Percentiles rank a stretch among this genome's conserved stretches.
phyloP scores from a whole-genome alignment of 2,329 filamentous ascomycete species.

The Claviceps sp. region DNA sequence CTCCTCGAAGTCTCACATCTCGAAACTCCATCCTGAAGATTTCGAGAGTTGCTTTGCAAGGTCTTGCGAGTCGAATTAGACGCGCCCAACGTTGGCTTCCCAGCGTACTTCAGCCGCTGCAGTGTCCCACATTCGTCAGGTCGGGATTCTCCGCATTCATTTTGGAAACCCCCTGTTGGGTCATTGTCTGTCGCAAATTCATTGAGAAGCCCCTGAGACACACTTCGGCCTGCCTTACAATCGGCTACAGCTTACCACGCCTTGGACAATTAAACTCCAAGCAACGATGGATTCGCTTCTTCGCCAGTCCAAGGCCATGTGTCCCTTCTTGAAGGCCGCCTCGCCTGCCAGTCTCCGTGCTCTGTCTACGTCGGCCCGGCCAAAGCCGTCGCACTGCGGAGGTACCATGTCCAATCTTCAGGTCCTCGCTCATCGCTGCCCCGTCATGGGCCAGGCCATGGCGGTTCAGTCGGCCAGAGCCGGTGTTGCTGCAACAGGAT shows the following conservation, averaged over 20 bases:
- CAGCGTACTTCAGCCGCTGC: not conserved
- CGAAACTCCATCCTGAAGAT: not conserved
- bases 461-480: slow-evolving; percentile 62
- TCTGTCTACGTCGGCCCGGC: slow-evolving; percentile 60
- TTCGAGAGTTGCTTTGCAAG: not conserved
- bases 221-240: not conserved
- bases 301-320: slow-evolving; percentile 91
- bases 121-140: not conserved
- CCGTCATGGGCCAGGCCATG: slow-evolving; percentile 96
- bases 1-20: not conserved
- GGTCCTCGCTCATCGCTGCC: slow-evolving; percentile 85
- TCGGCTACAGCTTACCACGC: not conserved
- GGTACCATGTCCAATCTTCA: slow-evolving; percentile 96
- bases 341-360: slow-evolving; percentile 83
- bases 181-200: not conserved
- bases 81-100: not conserved
- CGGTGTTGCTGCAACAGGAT: slow-evolving; percentile 32
- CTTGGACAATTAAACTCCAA: not conserved
- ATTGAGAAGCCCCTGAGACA: not conserved
- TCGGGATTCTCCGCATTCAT: not conserved
- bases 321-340: slow-evolving; percentile 91
- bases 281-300: slow-evolving; percentile 79
- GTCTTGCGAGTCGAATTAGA: not conserved
- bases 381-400: slow-evolving; percentile 60
- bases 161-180: not conserved